Base-by-base conservation (phyloP, 2,329 filamentous ascomycete genomes). In the Xylariales sp. region DNA sequence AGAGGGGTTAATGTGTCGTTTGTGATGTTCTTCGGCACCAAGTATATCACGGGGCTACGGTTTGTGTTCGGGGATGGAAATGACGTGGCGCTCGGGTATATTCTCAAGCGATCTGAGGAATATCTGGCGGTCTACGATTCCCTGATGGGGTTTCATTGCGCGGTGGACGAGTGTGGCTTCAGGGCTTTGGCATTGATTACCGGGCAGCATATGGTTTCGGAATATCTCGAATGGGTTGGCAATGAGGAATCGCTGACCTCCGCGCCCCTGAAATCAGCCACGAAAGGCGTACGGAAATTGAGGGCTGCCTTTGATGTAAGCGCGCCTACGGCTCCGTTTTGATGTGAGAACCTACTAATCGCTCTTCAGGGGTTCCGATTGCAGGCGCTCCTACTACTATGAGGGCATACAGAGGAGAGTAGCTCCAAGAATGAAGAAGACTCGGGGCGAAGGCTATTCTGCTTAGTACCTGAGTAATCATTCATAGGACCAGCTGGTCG, bases 251-350 rank as follows among this genome's bases (percentile, higher is more conserved):
- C 36, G 5, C 33, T 51, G 20, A 29, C 34, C 19, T 19, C 38
- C 3, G 19, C 46, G n/a, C 27, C 45, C 21, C 8, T 53, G 12
- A 52, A 34, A 27, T 39, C 32, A 4, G 31, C 21, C 9, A 28
- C 35, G 9, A 34, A 27, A 12, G 27, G 28, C 4, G 11, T 53
- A n/a, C 35, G 39, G 25, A 48, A 29, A 25, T 34, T 56, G 3
- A 45, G 46, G 21, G 52, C 52, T 21, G 40, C 41, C 19, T 54
- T 56, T 41, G 53, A 56, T 24, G 53, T 55, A 44, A 53, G 52
- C 41, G 12, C 9, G 15, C 7, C 15, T 11, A 16, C 9, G 29
- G 9, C 7, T 8, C 14, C 10, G 6, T 14, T 2, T 34, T 2
- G 8, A 8, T 14, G 5, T 14, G 12, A 6, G 8, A 5, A 10